Percentiles rank a stretch among this genome's conserved stretches.
These are phyloP conservation scores for Trichophyton schoenleinii DNA, from an alignment of 2,329 filamentous ascomycete genomes.

Conservation along the genomic window DNA sequence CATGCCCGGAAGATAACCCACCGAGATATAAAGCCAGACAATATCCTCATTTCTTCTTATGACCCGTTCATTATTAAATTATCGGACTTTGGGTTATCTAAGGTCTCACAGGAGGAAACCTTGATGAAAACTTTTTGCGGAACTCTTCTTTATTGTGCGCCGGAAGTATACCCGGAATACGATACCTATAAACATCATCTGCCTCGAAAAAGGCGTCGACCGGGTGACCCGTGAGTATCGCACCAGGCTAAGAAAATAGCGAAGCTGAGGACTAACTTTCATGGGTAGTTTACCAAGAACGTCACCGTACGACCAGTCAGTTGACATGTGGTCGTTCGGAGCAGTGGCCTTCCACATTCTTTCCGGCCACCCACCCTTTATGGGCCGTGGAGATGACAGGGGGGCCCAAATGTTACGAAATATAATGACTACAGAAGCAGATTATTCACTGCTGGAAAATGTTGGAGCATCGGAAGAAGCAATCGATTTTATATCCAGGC, in stretches of 20 bases:
- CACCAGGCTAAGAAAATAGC: not conserved
- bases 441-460: conserved; percentile 50
- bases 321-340: conserved; percentile 93
- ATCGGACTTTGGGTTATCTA: conserved; percentile 92
- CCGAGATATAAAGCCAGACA: conserved; percentile 97
- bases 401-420: conserved; percentile 64
- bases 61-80: conserved; percentile 74
- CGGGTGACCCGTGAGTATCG: conserved; percentile 33
- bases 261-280: conserved; percentile 10
- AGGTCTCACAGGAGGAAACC: conserved; percentile 82
- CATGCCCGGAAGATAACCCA: conserved; percentile 85
- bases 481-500: conserved; percentile 61
- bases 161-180: conserved; percentile 85
- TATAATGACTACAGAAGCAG: conserved; percentile 68
- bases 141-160: conserved; percentile 87
- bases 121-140: conserved; percentile 95
- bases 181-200: conserved; percentile 49
- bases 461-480: conserved; percentile 44
- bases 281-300: conserved; percentile 34
- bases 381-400: conserved; percentile 60
- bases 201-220: conserved; percentile 51
- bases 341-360: conserved; percentile 82
- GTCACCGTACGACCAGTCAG: conserved; percentile 71
- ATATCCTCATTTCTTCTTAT: conserved; percentile 68
- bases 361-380: conserved; percentile 68